phyloP scores from a whole-genome alignment of 495 filamentous ascomycete genomes.

The Penicillium subrubescens region DNA sequence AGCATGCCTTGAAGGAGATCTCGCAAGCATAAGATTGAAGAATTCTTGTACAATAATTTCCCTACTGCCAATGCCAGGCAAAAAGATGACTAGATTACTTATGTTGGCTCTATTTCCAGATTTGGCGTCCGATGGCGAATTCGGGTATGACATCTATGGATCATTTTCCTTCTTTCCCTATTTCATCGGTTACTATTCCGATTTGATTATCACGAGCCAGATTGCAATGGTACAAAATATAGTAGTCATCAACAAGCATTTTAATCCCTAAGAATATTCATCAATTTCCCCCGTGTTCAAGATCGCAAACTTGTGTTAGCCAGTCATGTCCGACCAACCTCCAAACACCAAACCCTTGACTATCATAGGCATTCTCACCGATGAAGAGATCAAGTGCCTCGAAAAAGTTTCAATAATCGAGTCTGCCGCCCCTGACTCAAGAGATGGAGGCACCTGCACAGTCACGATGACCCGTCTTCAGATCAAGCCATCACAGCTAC shows the following conservation, averaged over 20 bases:
- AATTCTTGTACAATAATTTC: constrained; percentile 7
- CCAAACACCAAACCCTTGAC: not conserved
- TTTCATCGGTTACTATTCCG: not conserved
- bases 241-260: not conserved
- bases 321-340: not conserved
- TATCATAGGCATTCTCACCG: not conserved
- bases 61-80: not conserved
- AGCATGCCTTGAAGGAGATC: constrained; percentile 33
- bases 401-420: not conserved
- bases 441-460: not conserved
- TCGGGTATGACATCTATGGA: not conserved
- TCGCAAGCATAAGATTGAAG: constrained; percentile 11
- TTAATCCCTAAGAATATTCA: not conserved
- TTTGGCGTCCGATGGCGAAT: not conserved
- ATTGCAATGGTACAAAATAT: not conserved
- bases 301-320: not conserved
- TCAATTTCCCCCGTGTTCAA: not conserved
- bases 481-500: not conserved
- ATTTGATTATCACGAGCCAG: not conserved
- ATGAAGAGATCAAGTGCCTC: not conserved
- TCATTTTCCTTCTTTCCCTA: not conserved
- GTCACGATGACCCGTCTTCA: not conserved
- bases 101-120: not conserved
- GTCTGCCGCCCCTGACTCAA: not conserved
- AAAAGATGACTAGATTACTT: not conserved